Evolutionary conservation across 495 filamentous ascomycete genomes (phyloP).

Genomic region (Aspergillus coremiiformis): DNA sequence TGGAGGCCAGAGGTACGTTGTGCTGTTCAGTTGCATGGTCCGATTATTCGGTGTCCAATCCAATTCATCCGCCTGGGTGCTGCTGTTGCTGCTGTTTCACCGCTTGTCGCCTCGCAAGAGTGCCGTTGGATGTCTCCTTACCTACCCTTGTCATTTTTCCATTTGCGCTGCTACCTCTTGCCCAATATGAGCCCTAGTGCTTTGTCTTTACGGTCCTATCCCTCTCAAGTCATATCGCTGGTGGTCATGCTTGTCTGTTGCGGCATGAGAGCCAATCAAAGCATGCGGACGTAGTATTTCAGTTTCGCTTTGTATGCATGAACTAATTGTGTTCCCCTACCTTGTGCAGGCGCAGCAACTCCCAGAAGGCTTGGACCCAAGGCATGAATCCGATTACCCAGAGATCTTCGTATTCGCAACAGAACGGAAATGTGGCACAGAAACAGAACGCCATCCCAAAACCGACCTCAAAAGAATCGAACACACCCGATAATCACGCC

Average conservation of each 20-base stretch:
- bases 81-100: conserved; percentile 8
- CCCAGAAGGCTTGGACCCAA: conserved; percentile 57
- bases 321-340: conserved; percentile 6
- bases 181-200: no score
- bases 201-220: background rate
- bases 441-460: conserved; percentile 37
- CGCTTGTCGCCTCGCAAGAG: conserved; percentile 8
- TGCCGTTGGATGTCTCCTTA: conserved; percentile 1
- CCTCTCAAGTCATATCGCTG: background rate
- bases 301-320: background rate
- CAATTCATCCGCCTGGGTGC: background rate
- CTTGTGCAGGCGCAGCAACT: conserved; percentile 38
- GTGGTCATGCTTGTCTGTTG: background rate
- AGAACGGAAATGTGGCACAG: conserved; percentile 47
- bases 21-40: conserved; percentile 11
- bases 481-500: conserved; percentile 53
- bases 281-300: background rate
- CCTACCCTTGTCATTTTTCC: background rate
- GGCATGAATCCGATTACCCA: conserved; percentile 62
- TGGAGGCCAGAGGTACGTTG: conserved; percentile 46
- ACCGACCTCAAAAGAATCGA: conserved; percentile 41
- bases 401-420: conserved; percentile 41
- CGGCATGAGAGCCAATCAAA: background rate
- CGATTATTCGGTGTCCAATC: conserved; percentile 3
- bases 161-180: conserved; percentile 2